These are phyloP conservation scores for Lathyrus sativus DNA, from an alignment of 306 rosid species.

Conservation along the genomic window DNA sequence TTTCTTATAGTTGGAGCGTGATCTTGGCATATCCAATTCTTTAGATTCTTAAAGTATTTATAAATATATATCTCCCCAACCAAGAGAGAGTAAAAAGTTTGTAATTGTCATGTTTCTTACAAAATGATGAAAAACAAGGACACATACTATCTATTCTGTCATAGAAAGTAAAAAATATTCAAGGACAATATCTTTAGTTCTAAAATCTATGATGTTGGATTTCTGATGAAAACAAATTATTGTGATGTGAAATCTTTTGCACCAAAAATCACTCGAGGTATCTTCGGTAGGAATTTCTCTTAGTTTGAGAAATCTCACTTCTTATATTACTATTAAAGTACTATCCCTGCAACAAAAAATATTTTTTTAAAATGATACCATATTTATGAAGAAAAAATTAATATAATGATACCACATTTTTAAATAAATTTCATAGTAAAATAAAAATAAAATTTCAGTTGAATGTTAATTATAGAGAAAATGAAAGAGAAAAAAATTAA, in stretches of 20 bases:
- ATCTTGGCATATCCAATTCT: no score
- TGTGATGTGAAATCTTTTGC: constrained; percentile 39
- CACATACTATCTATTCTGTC: not conserved
- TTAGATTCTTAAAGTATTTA: no score
- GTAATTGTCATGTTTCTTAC: constrained; percentile 35
- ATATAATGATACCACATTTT: no score
- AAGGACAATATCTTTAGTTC: not conserved
- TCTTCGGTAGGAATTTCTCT: not conserved
- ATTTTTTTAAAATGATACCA: no score
- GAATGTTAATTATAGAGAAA: no score
- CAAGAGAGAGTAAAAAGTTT: not conserved
- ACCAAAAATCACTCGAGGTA: constrained; percentile 30
- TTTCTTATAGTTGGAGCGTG: no score
- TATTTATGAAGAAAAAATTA: no score
- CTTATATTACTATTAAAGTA: no score
- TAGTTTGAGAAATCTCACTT: not conserved
- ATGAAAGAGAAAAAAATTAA: no score
- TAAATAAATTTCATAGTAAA: no score
- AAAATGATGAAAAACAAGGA: constrained; percentile 28
- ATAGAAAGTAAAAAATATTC: not conserved
- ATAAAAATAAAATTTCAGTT: no score
- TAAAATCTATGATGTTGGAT: not conserved
- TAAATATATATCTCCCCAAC: not conserved
- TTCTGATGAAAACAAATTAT: not conserved
- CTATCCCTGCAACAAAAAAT: no score